Evolutionary conservation across 2,329 filamentous ascomycete genomes (phyloP).

Genomic region (Ceratocystiopsis minuta): DNA sequence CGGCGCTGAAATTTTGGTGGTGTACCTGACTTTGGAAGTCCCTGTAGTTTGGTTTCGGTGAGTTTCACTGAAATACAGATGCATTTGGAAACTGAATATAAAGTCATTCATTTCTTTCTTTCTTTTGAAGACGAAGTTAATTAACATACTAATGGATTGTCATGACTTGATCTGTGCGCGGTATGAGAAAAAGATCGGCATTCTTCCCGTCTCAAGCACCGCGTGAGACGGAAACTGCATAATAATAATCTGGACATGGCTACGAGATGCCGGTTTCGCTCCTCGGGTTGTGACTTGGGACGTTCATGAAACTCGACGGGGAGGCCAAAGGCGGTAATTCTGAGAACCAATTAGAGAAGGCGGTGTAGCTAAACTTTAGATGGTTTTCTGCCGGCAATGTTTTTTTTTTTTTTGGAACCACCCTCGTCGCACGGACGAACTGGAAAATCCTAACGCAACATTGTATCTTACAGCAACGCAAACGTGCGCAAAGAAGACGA

Average conservation of each 20-base stretch:
- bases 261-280: no score
- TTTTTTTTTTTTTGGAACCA: conserved; percentile 3
- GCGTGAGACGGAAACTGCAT: no score
- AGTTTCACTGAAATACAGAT: no score
- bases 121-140: no score
- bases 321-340: conserved; percentile 2
- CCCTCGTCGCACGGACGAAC: conserved; percentile 1
- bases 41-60: conserved; percentile 29
- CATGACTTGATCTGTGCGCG: conserved; percentile 43
- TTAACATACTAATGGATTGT: conserved; percentile 61
- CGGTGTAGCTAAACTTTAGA: conserved; percentile 6
- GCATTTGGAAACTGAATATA: no score
- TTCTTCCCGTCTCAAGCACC: no score
- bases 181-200: conserved; percentile 29
- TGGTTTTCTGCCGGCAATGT: conserved; percentile 4
- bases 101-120: no score
- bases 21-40: conserved; percentile 60
- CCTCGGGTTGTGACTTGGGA: no score
- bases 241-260: no score
- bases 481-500: not conserved
- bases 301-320: no score
- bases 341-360: not conserved
- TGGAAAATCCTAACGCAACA: not conserved
- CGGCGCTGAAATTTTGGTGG: conserved; percentile 64
- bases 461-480: no score